These are phyloP conservation scores for Dunaliella primolecta DNA, from an alignment of 139 green algal genomes.

Conservation along the genomic window DNA sequence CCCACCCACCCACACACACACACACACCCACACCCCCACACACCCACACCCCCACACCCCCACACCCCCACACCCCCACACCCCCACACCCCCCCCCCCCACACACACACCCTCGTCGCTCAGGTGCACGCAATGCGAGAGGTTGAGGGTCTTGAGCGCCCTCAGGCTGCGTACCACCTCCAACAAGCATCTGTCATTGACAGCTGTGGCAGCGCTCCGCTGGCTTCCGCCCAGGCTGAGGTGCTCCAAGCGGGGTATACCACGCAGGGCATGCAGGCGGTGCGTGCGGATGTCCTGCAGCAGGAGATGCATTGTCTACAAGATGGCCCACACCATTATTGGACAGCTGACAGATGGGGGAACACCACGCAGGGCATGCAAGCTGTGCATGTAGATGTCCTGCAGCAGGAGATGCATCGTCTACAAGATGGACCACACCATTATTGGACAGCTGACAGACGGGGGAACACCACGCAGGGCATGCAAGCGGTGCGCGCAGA, in stretches of 20 bases:
- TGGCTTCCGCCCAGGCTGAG: slow-evolving; percentile 30
- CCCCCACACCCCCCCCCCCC: no score
- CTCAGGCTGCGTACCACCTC: slow-evolving; percentile 26
- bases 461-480: not conserved
- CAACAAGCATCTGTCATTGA: slow-evolving; percentile 36
- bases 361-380: not conserved
- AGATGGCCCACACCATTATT: not conserved
- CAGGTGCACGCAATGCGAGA: slow-evolving; percentile 53
- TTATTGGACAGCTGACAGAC: no score
- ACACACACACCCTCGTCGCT: slow-evolving; percentile 38
- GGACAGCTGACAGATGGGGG: no score
- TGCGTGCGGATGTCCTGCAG: slow-evolving; percentile 31
- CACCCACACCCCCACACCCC: no score
- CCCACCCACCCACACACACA: no score
- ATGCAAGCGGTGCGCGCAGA: not conserved
- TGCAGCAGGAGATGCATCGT: not conserved
- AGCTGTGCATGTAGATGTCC: not conserved
- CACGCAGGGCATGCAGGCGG: slow-evolving; percentile 20
- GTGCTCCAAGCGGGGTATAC: slow-evolving; percentile 15
- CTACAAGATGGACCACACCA: not conserved
- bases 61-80: no score
- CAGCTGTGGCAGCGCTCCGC: slow-evolving; percentile 29
- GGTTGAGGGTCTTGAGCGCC: slow-evolving; percentile 29
- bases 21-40: no score
- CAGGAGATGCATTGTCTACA: not conserved